Evolutionary conservation across 768 basidiomycete genomes (phyloP), one percentile per base, ranked within the genome.

Genomic region (Mycena maculata): DNA sequence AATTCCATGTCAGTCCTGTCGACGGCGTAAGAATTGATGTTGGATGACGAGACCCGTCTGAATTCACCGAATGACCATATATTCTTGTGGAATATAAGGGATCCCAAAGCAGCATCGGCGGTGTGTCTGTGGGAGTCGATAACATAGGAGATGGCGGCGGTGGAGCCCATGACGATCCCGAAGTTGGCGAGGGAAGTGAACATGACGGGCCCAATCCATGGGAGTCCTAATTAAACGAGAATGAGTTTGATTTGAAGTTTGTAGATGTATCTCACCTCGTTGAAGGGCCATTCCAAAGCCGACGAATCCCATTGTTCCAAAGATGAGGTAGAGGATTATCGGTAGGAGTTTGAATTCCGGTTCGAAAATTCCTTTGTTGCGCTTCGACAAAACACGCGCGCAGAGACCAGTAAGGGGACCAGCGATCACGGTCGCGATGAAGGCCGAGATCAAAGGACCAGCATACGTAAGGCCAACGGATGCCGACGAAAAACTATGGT

Each of bases 81-180:
- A 33, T 65, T 65, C 57, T 65, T 65, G 49, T 65, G 64, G 31
- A 65, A n/a, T 31, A 65, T 65, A 23, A 65, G 50, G 3, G 56
- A 59, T 6, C 64, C 64, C 27, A 65, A 49, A n/a, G 64, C 64
- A 23, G 64, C 64, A n/a, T 65, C 64, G 11, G 64, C 31, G 12
- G 64, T 65, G 42, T 65, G 64, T 28, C 64, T 41, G 42, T 65
- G 64, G 22, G 64, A 65, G 50, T 65, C 64, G 42, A 65, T 65
- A 18, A 65, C 42, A 27, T 65, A 65, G n/a, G 64, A 65, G 3
- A 65, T 44, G 13, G 64, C 64, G 8, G 64, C 55, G 18, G 64
- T 65, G 2, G 64, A 59, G 42, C 64, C 64, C 57, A 65, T 44
- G 22, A 65, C 64, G n/a, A 65, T 54, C 3, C 57, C 64, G 20